Base-by-base conservation (phyloP, 164 flowering plant species). In the Annona cherimola region DNA sequence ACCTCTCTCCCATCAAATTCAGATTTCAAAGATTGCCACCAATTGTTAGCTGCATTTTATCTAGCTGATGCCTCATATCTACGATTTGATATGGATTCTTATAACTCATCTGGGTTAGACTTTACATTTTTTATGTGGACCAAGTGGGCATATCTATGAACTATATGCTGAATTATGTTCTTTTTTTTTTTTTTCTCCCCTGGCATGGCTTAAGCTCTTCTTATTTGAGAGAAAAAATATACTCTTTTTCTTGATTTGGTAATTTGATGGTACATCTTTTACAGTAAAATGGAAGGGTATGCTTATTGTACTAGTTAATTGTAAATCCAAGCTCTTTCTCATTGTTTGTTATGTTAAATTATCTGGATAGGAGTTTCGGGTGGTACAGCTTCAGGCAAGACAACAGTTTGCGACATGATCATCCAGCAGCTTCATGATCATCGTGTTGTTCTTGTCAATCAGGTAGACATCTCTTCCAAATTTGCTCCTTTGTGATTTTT, bases 341-440 rank as follows among this genome's bases (percentile, higher is more conserved):
- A 18, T 42, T 42, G 5, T 14, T 63, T 61, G 7, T 44, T 5
- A 43, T 50, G 44, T 61, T 45, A 12, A 54, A 45, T 46, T 62
- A 35, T 70, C 35, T 44, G 57, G 43, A 2, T 71, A 95, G 99
- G 99, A 66, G 98, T 95, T 77, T 90, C 96, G 2, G 99, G 99
- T 43, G 99, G 99, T 69, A 91, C 98, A 14, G 99, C 99, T 19
- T 93, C 99, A 1, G 99, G 99, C 8, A 95, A 95, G 86, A 93
- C 97, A 7, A 93, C 99, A 0, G 98, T 95, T 12, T 93, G 99
- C 54, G 98, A 95, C 68, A 90, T 88, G 99, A 95, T 95, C 76
- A 95, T 95, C 78, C 97, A 93, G 65, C 98, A 95, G 77, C 96
- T 95, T 78, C 98, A 91, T 60, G 99, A 95, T 85, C 99, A 95